Percentiles rank a stretch among this genome's conserved stretches.
Evolutionary conservation across 2,329 filamentous ascomycete species (phyloP).

Genomic region (Dothidotthia symphoricarpi): DNA sequence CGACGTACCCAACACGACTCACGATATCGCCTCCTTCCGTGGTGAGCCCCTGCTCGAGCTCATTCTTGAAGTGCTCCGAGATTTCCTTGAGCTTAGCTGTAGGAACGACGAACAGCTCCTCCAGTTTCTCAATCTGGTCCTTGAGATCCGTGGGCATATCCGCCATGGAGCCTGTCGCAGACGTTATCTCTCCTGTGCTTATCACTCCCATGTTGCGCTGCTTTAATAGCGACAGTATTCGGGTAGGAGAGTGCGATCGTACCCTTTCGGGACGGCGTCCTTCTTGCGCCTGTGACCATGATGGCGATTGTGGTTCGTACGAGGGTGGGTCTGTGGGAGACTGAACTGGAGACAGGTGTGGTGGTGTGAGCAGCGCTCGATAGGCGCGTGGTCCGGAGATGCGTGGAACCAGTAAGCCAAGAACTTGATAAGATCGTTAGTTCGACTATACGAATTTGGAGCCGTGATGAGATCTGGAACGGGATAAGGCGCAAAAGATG

Average conservation of each 20-base stretch:
- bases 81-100: constrained; percentile 82
- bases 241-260: constrained; percentile 42
- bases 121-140: constrained; percentile 76
- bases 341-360: constrained; percentile 1
- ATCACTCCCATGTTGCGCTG: no score
- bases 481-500: not conserved
- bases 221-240: no score
- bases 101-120: constrained; percentile 79
- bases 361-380: not conserved
- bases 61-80: constrained; percentile 81
- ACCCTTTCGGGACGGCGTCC: constrained; percentile 71
- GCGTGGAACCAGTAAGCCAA: constrained; percentile 1
- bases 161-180: constrained; percentile 72
- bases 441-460: not conserved
- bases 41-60: constrained; percentile 82
- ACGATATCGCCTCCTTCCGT: constrained; percentile 92
- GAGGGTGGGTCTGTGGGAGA: not conserved
- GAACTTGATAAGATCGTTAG: constrained; percentile 2
- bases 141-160: constrained; percentile 85
- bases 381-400: not conserved
- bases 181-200: constrained; percentile 14
- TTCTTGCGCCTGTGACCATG: constrained; percentile 67
- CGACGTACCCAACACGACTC: constrained; percentile 42
- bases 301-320: constrained; percentile 33
- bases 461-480: not conserved